These are phyloP conservation scores for Teratosphaeria gauchensis DNA, from an alignment of 2,329 filamentous ascomycete species.

Conservation along the genomic window DNA sequence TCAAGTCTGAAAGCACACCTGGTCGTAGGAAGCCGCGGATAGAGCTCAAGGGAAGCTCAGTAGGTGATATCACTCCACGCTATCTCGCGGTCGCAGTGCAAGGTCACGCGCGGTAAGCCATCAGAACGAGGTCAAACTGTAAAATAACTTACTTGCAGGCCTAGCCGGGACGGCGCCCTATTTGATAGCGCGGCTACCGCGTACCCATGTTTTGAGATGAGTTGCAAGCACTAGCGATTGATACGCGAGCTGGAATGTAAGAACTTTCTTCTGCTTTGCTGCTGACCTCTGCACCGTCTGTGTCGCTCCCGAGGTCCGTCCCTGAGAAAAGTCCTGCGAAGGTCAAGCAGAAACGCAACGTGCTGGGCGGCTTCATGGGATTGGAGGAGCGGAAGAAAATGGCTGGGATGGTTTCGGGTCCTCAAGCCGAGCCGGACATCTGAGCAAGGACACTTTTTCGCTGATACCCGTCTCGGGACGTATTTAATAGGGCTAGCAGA, in stretches of 20 bases:
- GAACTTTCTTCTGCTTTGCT: not conserved
- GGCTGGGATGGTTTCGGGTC: not conserved
- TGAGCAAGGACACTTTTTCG: not conserved
- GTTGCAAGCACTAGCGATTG: not conserved
- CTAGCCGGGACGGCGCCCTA: not conserved
- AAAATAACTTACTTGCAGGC: not conserved
- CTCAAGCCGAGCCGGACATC: not conserved
- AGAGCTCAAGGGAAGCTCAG: not conserved
- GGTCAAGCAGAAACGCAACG: not conserved
- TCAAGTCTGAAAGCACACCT: not conserved
- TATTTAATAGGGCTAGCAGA: not conserved
- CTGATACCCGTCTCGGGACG: not conserved
- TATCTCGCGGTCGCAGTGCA: not conserved
- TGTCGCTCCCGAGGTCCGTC: not conserved
- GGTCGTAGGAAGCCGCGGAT: not conserved
- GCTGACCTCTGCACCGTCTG: not conserved
- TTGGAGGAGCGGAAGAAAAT: not conserved
- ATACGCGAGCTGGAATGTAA: not conserved
- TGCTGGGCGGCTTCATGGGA: not conserved
- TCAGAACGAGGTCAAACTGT: not conserved
- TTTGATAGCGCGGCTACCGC: not conserved
- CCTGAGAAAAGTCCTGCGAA: not conserved
- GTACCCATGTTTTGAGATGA: not conserved
- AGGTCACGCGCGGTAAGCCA: not conserved
- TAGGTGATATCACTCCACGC: not conserved